Evolutionary conservation across 768 basidiomycete genomes (phyloP).

Genomic region (Collybiopsis confluens): DNA sequence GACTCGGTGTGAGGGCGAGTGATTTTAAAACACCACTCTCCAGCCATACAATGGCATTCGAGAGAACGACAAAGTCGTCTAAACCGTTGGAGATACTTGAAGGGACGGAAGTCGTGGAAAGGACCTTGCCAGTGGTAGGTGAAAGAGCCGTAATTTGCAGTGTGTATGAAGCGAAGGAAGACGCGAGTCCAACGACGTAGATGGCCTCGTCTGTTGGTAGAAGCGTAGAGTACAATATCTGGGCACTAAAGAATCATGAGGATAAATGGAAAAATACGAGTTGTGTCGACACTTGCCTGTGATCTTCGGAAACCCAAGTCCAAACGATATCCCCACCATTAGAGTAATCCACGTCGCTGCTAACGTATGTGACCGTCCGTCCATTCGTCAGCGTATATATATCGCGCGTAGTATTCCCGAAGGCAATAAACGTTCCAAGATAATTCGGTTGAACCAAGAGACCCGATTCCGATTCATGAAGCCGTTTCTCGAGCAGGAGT

Average conservation of each 20-base stretch:
- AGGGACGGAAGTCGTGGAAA: constrained; percentile 47
- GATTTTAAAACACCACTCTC: constrained; percentile 51
- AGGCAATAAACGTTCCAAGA: constrained; percentile 51
- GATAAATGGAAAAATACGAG: not conserved
- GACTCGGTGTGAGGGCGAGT: constrained; percentile 43
- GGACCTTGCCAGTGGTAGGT: constrained; percentile 45
- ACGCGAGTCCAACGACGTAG: constrained; percentile 53
- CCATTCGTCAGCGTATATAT: constrained; percentile 58
- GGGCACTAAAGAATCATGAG: constrained; percentile 39
- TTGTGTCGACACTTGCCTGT: constrained; percentile 44
- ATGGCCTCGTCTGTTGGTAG: constrained; percentile 47
- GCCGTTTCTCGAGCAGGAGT: constrained; percentile 57
- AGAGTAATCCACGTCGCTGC: constrained; percentile 21
- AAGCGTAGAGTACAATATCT: constrained; percentile 61
- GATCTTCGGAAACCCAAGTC: constrained; percentile 70
- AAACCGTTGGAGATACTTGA: constrained; percentile 38
- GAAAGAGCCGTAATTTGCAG: constrained; percentile 65
- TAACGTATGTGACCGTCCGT: constrained; percentile 40
- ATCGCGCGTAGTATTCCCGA: constrained; percentile 21
- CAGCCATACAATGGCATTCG: constrained; percentile 40
- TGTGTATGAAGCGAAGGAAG: constrained; percentile 51
- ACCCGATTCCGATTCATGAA: constrained; percentile 45
- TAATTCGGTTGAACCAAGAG: constrained; percentile 47
- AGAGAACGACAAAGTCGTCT: constrained; percentile 26
- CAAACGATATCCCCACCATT: constrained; percentile 55